Evolutionary conservation across 257 asterid genomes (phyloP), one percentile per base, ranked within the genome.

Genomic region (Verbena officinalis): DNA sequence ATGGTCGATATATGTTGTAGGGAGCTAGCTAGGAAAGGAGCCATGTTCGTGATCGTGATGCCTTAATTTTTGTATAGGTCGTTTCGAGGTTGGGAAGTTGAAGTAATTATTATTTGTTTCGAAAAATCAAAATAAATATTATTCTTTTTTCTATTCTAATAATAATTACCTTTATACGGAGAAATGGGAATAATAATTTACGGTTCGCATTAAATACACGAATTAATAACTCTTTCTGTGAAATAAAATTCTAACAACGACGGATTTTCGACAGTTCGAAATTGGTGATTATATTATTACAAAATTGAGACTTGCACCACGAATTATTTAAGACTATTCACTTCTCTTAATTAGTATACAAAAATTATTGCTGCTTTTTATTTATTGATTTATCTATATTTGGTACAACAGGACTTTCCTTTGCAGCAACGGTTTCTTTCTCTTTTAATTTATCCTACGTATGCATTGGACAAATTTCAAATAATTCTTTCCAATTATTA

Each of bases 361-460:
- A 38, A 36, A 66, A 71, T 71, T 57, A 76, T 71, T 67, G 76
- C 4, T 34, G 36, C 24, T 46, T 36, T n/a, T 27, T 60, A 63
- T 77, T 77, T 67, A 68, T 72, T 50, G 73, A 51, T 64, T 36
- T 58, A 52, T 62, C 81, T 38, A 72, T 58, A 72, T 77, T 62
- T 66, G 75, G 75, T 33, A 49, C 23, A 9, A 22, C 20, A n/a
- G 15, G 23, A 42, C 55, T 68, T 63, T 9, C 72, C 69, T 27
- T 56, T 39, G 51, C 59, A 48, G 1, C 55, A 36, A n/a, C 54
- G 9, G 27, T 68, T n/a, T 63, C 12, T 24, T 7, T 53, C 36
- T 59, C 45, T 39, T 27, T 55, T 51, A n/a, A n/a, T n/a, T 22
- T 33, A 54, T 14, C 19, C 49, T 36, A 61, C 30, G 50, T 38